Conservation (phyloP, 495 filamentous ascomycete species). For the Penicillium verhagenii region DNA sequence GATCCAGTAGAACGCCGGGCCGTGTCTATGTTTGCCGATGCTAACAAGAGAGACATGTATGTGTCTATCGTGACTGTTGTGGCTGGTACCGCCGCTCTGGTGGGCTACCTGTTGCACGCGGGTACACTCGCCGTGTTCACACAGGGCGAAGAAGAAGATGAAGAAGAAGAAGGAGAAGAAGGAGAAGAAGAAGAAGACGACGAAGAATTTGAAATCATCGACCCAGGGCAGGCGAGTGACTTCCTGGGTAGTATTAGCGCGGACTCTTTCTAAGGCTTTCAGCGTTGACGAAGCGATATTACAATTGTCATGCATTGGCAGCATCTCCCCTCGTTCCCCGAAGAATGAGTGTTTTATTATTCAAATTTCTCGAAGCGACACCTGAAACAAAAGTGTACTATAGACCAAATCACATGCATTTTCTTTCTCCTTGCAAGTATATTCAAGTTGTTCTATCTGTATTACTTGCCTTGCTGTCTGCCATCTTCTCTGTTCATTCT, state of each 20-base stretch:
- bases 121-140: conserved; percentile 24
- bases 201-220: conserved; percentile 9
- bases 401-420: conserved; percentile 44
- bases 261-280: neutral
- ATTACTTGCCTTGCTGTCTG: too few relatives aligned
- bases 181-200: conserved; percentile 14
- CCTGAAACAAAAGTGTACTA: conserved; percentile 9
- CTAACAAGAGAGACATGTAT: conserved; percentile 36
- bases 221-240: conserved; percentile 14
- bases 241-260: conserved; percentile 16
- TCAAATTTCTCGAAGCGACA: conserved; percentile 12
- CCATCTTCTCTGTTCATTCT: too few relatives aligned
- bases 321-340: neutral
- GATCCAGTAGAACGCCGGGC: conserved; percentile 23
- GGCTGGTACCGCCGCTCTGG: conserved; percentile 33
- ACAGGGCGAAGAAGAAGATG: conserved; percentile 16
- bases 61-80: conserved; percentile 39
- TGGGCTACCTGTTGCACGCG: conserved; percentile 42
- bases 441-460: too few relatives aligned
- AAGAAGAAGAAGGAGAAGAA: conserved; percentile 18
- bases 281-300: neutral
- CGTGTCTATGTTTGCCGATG: conserved; percentile 26
- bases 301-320: neutral
- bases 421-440: too few relatives aligned
- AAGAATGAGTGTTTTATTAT: conserved; percentile 1